Conservation (phyloP, 768 basidiomycete species). For the Cubamyces sp. region DNA sequence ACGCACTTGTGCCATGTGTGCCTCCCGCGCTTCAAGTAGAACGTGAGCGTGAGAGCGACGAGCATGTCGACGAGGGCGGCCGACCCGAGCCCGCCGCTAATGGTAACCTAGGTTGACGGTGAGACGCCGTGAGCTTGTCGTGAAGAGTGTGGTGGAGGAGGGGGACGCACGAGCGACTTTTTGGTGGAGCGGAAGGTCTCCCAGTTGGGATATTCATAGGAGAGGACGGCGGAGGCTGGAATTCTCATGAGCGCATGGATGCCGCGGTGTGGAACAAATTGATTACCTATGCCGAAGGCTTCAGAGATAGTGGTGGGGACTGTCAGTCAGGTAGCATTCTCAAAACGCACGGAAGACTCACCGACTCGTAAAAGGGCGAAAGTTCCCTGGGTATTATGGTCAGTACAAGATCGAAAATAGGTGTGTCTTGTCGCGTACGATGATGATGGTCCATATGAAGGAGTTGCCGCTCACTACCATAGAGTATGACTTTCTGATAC, state of each 20-base stretch:
- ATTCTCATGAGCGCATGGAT: neutral
- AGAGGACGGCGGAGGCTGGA: conserved; percentile 13
- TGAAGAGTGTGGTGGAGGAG: no score
- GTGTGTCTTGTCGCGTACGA: neutral
- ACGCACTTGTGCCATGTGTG: conserved; percentile 8
- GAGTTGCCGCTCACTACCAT: conserved; percentile 11
- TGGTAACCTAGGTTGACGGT: neutral
- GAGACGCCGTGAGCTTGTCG: neutral
- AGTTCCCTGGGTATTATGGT: neutral
- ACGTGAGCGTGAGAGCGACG: conserved; percentile 17
- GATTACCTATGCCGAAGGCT: conserved; percentile 19
- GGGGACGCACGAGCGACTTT: conserved; percentile 5
- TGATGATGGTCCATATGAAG: neutral
- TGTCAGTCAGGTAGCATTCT: no score
- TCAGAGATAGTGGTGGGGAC: neutral
- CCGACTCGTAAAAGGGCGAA: conserved; percentile 15
- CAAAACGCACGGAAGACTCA: neutral
- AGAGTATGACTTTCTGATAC: neutral
- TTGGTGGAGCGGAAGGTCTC: neutral
- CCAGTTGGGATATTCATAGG: conserved; percentile 15
- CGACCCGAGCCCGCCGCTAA: conserved; percentile 22
- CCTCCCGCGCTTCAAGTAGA: conserved; percentile 16
- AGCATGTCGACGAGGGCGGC: conserved; percentile 24
- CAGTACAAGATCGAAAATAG: neutral
- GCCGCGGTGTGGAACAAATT: neutral